Evolutionary conservation across 805 yeast species (phyloP), one percentile per base, ranked within the genome.

Genomic region (Saturnispora galanensis): DNA sequence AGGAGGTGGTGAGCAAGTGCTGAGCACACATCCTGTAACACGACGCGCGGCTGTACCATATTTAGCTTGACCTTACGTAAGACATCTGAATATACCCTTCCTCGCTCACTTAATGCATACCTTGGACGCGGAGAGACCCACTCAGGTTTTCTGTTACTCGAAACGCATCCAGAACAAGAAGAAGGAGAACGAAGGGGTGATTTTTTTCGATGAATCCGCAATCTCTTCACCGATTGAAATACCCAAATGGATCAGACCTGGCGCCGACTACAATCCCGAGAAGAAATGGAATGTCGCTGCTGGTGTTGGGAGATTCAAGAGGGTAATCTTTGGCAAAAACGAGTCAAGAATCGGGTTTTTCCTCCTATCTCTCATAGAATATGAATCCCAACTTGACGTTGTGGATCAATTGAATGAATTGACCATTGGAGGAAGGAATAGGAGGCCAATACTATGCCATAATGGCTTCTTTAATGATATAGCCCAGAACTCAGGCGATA

Each of bases 401-500:
- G 26, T 21, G 26, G 26, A 21, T 21, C 26, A 21, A 21, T 21
- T 21, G 26, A 21, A 21, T 21, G 26, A 21, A 21, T 21, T 21
- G 26, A 5, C 26, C 26, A 21, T 12, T 28, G 15, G 8, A 21
- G 16, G 15, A 13, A 17, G 13, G 3, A 31, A 31, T n/a, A 31
- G 12, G 34, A 31, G 34, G 34, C 44, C 44, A 18, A 35, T 49
- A 10, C 36, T 39, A 21, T 42, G 49, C 31, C 51, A 49, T 10
- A 49, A 49, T 41, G 51, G 51, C 2, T 11, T 49, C 5, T 41
- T 38, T 16, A 31, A 17, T 10, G 51, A 49, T 39, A 18, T 49
- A 7, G 16, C 40, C 2, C 2, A 35, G 7, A 36, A 35, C 12
- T 17, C 21, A 3, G 26, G 17, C 2, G 49, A 46, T 21, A 32